Conservation (phyloP, 2,329 filamentous ascomycete genomes). For the Dendrostoma leiphaemia region DNA sequence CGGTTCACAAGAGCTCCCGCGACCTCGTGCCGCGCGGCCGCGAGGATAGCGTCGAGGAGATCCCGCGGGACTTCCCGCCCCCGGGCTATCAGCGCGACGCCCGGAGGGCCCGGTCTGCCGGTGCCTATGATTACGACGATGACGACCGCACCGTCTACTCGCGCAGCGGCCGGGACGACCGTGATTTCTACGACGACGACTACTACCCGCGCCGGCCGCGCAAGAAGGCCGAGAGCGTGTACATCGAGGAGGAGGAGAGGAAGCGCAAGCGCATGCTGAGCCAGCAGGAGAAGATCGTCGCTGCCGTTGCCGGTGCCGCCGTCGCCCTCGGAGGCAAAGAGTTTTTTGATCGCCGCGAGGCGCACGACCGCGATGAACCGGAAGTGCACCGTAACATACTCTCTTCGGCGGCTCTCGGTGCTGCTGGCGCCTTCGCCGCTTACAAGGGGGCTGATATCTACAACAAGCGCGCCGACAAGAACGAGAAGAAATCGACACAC, state of each 20-base stretch:
- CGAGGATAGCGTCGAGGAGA: conserved; percentile 79
- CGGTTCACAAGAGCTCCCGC: conserved; percentile 42
- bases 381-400: conserved; percentile 59
- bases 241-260: conserved; percentile 58
- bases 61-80: conserved; percentile 80
- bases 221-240: conserved; percentile 48
- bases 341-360: conserved; percentile 61
- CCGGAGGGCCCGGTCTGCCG: conserved; percentile 63
- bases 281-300: conserved; percentile 65
- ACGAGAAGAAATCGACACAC: conserved; percentile 53
- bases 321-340: conserved; percentile 66
- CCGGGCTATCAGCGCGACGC: conserved; percentile 53
- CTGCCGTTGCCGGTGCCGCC: conserved; percentile 63
- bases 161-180: conserved; percentile 30
- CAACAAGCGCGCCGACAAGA: conserved; percentile 56
- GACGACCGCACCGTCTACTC: conserved; percentile 33
- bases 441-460: conserved; percentile 64
- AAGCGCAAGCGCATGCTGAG: conserved; percentile 52
- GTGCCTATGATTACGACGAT: conserved; percentile 61
- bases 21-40: conserved; percentile 59
- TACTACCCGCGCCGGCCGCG: conserved; percentile 47
- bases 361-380: conserved; percentile 44
- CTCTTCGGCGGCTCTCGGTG: conserved; percentile 59
- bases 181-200: conserved; percentile 41
- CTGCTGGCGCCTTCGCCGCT: conserved; percentile 61